Percentiles rank a stretch among this genome's conserved stretches.
Evolutionary conservation across 768 basidiomycete genomes (phyloP).

Genomic region (Paxillus rubicundulus): DNA sequence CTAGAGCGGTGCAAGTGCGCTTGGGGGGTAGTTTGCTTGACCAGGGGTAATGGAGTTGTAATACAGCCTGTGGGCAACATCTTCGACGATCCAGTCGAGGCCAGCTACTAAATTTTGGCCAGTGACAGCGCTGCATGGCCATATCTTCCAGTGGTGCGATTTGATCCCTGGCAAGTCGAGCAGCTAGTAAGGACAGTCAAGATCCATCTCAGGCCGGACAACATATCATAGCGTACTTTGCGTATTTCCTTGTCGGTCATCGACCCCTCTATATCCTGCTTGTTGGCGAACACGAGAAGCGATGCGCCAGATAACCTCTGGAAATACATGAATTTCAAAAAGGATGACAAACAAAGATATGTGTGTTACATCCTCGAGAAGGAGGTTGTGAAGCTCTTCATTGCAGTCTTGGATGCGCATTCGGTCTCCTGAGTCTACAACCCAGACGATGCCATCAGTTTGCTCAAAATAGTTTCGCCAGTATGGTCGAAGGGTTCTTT

Average conservation of each 20-base stretch:
- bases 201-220: conserved; percentile 6
- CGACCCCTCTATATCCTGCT: conserved; percentile 90
- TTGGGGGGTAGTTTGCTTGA: conserved; percentile 1
- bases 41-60: conserved; percentile 51
- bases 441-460: conserved; percentile 98
- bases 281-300: conserved; percentile 94
- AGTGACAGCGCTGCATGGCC: conserved; percentile 89
- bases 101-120: conserved; percentile 83
- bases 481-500: conserved; percentile 92
- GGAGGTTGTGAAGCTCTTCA: conserved; percentile 78
- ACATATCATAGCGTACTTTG: conserved; percentile 51
- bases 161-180: conserved; percentile 78
- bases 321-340: conserved; percentile 17
- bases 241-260: conserved; percentile 81
- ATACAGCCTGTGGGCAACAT: conserved; percentile 85
- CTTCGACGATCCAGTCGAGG: conserved; percentile 88
- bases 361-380: conserved; percentile 84
- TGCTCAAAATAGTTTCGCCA: conserved; percentile 99
- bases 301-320: conserved; percentile 96
- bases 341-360: neutral
- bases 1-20: conserved; percentile 1
- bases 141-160: conserved; percentile 87
- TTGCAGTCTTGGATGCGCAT: conserved; percentile 89
- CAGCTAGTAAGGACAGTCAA: conserved; percentile 45
- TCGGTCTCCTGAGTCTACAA: conserved; percentile 93